Evolutionary conservation across 2,329 filamentous ascomycete species (phyloP), one percentile per base, ranked within the genome.

Genomic region (Penicillium vulpinum): DNA sequence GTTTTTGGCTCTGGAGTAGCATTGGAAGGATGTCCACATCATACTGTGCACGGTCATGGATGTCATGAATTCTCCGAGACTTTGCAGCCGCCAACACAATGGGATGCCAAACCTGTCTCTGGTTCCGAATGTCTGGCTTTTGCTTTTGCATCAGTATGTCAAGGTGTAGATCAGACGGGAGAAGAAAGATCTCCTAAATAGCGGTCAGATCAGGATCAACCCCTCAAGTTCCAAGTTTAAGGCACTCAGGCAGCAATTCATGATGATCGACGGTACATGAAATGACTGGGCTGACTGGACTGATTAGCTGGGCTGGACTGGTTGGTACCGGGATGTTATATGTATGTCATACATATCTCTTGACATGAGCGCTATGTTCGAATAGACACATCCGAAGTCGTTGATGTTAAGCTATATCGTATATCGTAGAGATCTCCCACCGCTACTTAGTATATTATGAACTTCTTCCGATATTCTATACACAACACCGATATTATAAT

Each of bases 331-430:
- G 45, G 16, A 41, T 43, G 28, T 21, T 22, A 36, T 26, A 49
- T 55, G 46, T 55, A 55, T 55, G 52, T 43, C 52, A 55, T 51
- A 44, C 52, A 54, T 39, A 22, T 24, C 11, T 8, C n/a, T 51
- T 2, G 22, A 22, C 21, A 26, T 50, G 21, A 13, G 2, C 8
- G 10, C 11, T n/a, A n/a, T n/a, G n/a, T n/a, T 29, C n/a, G 15
- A 28, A 50, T 28, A 29, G 21, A 26, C 11, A 45, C 8, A 51
- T 24, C 16, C 28, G 11, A 51, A 41, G 18, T 15, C 26, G 24
- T n/a, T 31, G 26, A 33, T 16, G 48, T 31, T n/a, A 16, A 43
- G 48, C 26, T 31, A 28, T n/a, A 28, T 4, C 9, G 26, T 45
- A 45, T 31, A 18, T n/a, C 16, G 10, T 33, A 4, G 26, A 48